A percentile compares a stretch with the other conserved stretches of the same genome.
These are phyloP conservation scores for Penicillium hordei DNA, from an alignment of 2,329 filamentous ascomycete species.

Conservation along the genomic window DNA sequence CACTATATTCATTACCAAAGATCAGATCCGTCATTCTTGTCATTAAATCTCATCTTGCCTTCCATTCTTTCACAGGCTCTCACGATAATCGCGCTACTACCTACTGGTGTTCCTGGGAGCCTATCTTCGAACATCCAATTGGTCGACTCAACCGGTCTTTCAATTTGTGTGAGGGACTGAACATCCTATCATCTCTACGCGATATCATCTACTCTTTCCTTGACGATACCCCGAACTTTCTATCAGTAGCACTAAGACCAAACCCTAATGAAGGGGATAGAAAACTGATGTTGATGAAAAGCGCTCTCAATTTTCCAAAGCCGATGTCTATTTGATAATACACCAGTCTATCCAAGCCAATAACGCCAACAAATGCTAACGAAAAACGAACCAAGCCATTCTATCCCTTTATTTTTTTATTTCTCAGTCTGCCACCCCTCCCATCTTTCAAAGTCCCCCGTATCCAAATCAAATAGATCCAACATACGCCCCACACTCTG, in stretches of 20 bases:
- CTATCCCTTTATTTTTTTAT: conserved; percentile 4
- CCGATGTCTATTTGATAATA: background rate
- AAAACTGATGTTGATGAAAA: background rate
- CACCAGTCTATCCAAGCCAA: background rate
- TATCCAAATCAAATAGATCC: conserved; percentile 48
- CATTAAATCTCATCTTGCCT: background rate
- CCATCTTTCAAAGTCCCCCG: conserved; percentile 39
- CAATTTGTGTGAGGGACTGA: too few relatives aligned
- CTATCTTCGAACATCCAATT: too few relatives aligned
- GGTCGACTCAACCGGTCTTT: too few relatives aligned
- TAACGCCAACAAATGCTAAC: background rate
- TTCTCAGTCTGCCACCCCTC: conserved; percentile 23
- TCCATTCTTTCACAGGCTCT: background rate
- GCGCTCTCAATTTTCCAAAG: background rate
- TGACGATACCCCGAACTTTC: too few relatives aligned
- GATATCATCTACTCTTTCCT: too few relatives aligned
- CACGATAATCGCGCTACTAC: background rate
- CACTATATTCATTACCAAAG: background rate
- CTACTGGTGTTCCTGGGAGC: too few relatives aligned
- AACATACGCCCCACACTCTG: conserved; percentile 51
- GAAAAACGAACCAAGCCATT: background rate
- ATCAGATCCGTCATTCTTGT: background rate
- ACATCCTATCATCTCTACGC: too few relatives aligned
- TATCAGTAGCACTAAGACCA: background rate
- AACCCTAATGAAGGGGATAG: background rate